Evolutionary conservation across 2,329 filamentous ascomycete genomes (phyloP), one percentile per base, ranked within the genome.

Genomic region (Lachnellula suecica): DNA sequence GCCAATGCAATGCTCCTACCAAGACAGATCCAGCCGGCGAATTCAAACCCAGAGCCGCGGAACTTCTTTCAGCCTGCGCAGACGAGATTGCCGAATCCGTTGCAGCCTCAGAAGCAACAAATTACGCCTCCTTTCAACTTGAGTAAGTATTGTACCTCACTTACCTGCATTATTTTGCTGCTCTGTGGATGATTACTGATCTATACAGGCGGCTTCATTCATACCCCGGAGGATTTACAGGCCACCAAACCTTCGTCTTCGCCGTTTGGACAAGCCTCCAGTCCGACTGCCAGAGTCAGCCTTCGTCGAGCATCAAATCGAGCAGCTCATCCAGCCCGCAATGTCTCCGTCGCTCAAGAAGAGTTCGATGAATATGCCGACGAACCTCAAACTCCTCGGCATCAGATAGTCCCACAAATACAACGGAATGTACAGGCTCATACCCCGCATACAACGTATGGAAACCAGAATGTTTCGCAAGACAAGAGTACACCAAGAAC

Each of bases 61-160:
- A 55, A 58, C 49, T 23, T 53, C 15, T 58, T 59, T 10, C 58
- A 60, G 20, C 46, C 49, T 43, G 20, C 41, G 3, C 56, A 58
- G 4, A 10, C 43, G 17, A 56, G 44, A 13, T 60, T 51, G 35
- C 24, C 59, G 6, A 54, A 54, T 11, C 56, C 59, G 17, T 49
- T 64, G 10, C 62, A 67, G 29, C 57, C 52, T 9, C 61, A 56
- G 24, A 59, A 44, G 19, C 62, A 64, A 29, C 63, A 67, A 31
- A 42, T 62, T 31, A 65, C 62, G 20, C 61, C 63, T 4, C 63
- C 65, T 11, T 64, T 63, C 44, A 63, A 60, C 23, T 44, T 63
- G 2, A 60, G 66, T 68, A 55, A 59, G 59, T 4, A 3, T 27
- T 47, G 41, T 10, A 22, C 3, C 41, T 38, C 8, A 9, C 11